Conservation (phyloP, 163 green algal genomes). For the Coccomyxa subellipsoidea region DNA sequence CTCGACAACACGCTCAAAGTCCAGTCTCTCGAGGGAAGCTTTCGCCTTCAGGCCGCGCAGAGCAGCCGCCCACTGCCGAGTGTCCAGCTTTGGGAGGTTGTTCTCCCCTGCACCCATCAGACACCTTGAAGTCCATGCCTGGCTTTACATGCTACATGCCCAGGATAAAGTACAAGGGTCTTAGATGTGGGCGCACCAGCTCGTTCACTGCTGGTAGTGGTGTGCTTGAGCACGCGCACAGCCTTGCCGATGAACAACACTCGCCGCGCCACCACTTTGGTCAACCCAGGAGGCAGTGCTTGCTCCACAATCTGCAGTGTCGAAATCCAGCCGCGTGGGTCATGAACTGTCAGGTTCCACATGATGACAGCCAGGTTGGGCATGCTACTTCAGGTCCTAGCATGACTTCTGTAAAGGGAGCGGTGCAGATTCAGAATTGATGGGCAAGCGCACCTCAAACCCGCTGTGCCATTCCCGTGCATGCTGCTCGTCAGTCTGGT, state of each 20-base stretch:
- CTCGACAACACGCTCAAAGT: slow-evolving; percentile 64
- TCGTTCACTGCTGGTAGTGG: not conserved
- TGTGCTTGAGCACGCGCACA: slow-evolving; percentile 38
- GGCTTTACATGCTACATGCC: too few relatives aligned
- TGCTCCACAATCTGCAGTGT: slow-evolving; percentile 42
- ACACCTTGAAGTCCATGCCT: not conserved
- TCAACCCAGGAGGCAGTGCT: slow-evolving; percentile 59
- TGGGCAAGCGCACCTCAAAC: slow-evolving; percentile 36
- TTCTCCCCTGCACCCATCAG: not conserved
- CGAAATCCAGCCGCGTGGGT: too few relatives aligned
- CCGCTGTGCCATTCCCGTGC: slow-evolving; percentile 44
- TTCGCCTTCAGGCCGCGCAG: slow-evolving; percentile 48
- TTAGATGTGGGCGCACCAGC: not conserved
- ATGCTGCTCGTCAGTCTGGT: slow-evolving; percentile 8
- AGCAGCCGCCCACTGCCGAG: slow-evolving; percentile 31
- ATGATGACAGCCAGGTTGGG: too few relatives aligned
- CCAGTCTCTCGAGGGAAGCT: slow-evolving; percentile 38
- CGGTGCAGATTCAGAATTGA: too few relatives aligned
- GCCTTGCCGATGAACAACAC: slow-evolving; percentile 81
- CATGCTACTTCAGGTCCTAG: too few relatives aligned
- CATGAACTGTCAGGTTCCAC: too few relatives aligned
- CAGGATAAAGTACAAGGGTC: too few relatives aligned
- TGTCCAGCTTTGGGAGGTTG: not conserved
- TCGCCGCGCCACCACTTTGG: slow-evolving; percentile 44
- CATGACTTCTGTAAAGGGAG: too few relatives aligned